Evolutionary conservation across 2,329 filamentous ascomycete genomes (phyloP).

Genomic region (Venturiaceae sp.): DNA sequence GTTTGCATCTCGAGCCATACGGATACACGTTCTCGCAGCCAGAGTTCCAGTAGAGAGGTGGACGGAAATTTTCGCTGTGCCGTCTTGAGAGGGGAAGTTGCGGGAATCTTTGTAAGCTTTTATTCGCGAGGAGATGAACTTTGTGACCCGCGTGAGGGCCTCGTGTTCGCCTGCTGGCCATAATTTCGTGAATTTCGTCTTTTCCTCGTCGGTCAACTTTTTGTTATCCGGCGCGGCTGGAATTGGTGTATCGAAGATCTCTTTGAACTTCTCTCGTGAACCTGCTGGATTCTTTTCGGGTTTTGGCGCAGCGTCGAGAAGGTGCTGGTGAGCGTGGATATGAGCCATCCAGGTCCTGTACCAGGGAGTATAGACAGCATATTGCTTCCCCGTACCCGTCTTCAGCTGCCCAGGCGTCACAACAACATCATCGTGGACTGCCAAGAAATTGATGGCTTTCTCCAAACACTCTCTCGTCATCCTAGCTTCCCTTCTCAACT

Average conservation of each 20-base stretch:
- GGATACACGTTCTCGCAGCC: conserved; percentile 56
- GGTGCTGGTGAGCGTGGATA: conserved; percentile 29
- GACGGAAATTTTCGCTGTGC: conserved; percentile 53
- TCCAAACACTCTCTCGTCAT: conserved; percentile 26
- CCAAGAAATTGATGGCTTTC: conserved; percentile 37
- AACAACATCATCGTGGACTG: conserved; percentile 41
- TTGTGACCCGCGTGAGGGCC: conserved; percentile 28
- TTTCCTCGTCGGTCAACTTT: conserved; percentile 27
- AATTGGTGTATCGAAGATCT: conserved; percentile 21
- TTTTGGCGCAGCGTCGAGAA: conserved; percentile 31
- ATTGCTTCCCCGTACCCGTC: conserved; percentile 33
- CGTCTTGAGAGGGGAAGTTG: conserved; percentile 30
- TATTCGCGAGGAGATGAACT: conserved; percentile 31
- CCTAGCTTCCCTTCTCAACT: conserved; percentile 34
- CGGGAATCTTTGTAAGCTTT: conserved; percentile 30
- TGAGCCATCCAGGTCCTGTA: conserved; percentile 36
- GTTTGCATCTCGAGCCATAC: conserved; percentile 52
- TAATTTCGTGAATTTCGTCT: conserved; percentile 30
- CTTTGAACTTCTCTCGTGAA: conserved; percentile 18
- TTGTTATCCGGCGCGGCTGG: conserved; percentile 31
- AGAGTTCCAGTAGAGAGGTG: conserved; percentile 63
- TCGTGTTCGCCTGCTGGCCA: conserved; percentile 37
- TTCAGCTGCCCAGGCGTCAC: conserved; percentile 34
- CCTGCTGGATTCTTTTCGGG: conserved; percentile 29
- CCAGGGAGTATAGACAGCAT: conserved; percentile 44